Evolutionary conservation across 805 yeast species (phyloP).

Genomic region (Hanseniaspora clermontiae): DNA sequence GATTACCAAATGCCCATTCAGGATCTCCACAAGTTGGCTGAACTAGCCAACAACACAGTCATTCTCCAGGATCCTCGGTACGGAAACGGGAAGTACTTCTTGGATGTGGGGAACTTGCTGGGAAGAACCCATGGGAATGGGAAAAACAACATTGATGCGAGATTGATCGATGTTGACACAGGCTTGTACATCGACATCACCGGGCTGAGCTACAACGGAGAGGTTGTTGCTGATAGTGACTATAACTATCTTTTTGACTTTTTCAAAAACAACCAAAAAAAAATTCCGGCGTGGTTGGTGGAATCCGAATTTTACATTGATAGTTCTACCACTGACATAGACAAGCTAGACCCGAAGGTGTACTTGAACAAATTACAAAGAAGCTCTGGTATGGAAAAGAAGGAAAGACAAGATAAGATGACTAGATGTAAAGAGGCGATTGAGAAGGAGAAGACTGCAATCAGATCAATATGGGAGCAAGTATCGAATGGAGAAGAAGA

Average conservation of each 20-base stretch:
- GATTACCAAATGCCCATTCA: conserved; percentile 51
- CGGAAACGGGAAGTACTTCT: conserved; percentile 45
- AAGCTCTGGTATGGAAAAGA: not conserved
- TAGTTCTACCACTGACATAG: not conserved
- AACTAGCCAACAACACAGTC: conserved; percentile 32
- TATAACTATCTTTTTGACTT: not conserved
- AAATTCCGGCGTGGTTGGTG: not conserved
- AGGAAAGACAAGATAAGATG: not conserved
- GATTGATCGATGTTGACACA: conserved; percentile 57
- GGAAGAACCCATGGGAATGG: conserved; percentile 48
- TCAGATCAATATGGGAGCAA: conserved; percentile 8
- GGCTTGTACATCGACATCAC: conserved; percentile 67
- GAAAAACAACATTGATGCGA: conserved; percentile 52
- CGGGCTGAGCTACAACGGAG: conserved; percentile 36
- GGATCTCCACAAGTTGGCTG: conserved; percentile 36
- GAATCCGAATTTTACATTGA: not conserved
- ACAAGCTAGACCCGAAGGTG: not conserved
- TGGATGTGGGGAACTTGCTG: conserved; percentile 42
- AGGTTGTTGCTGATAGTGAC: conserved; percentile 5
- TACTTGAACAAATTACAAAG: not conserved
- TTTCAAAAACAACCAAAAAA: not conserved
- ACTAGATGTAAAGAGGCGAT: not conserved
- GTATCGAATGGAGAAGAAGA: not conserved
- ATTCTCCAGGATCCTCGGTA: conserved; percentile 37
- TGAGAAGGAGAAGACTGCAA: conserved; percentile 2